A percentile compares a stretch with the other conserved stretches of the same genome.
Evolutionary conservation across 768 basidiomycete genomes (phyloP).

Genomic region (Lactarius hatsudake): DNA sequence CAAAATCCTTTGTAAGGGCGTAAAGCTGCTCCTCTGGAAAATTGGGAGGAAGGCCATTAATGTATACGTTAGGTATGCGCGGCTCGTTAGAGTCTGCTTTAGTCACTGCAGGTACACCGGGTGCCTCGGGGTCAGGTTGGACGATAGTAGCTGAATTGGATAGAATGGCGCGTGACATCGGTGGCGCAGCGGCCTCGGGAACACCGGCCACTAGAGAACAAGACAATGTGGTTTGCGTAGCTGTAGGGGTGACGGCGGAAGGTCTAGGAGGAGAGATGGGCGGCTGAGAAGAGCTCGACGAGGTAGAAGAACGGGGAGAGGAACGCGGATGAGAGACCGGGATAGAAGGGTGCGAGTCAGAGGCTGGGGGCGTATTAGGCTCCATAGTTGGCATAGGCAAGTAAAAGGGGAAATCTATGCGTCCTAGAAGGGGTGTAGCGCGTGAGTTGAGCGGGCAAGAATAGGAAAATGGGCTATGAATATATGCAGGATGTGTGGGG

Average conservation of each 20-base stretch:
- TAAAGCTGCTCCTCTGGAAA: constrained; percentile 79
- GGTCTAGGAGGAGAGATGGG: constrained; percentile 28
- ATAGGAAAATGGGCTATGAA: constrained; percentile 21
- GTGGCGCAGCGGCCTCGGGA: constrained; percentile 13
- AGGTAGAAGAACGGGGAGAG: constrained; percentile 26
- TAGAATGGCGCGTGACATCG: constrained; percentile 14
- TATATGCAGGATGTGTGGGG: constrained; percentile 21
- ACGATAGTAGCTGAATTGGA: constrained; percentile 18
- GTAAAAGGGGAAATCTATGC: constrained; percentile 15
- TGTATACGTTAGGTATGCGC: constrained; percentile 76
- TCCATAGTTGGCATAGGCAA: constrained; percentile 23
- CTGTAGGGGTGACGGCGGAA: not conserved
- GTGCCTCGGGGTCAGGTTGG: constrained; percentile 16
- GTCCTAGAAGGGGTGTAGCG: constrained; percentile 25
- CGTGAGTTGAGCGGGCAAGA: constrained; percentile 19
- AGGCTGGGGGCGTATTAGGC: constrained; percentile 23
- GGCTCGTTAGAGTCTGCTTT: constrained; percentile 17
- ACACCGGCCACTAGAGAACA: constrained; percentile 10
- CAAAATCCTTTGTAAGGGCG: constrained; percentile 68
- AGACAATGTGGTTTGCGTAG: constrained; percentile 18
- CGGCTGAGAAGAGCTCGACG: constrained; percentile 23
- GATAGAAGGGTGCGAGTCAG: constrained; percentile 24
- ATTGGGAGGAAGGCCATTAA: constrained; percentile 83
- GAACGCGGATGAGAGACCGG: constrained; percentile 29
- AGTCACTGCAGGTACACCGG: not conserved